These are phyloP conservation scores for Wickerhamomyces bovis DNA, from an alignment of 805 yeast species.

Conservation along the genomic window DNA sequence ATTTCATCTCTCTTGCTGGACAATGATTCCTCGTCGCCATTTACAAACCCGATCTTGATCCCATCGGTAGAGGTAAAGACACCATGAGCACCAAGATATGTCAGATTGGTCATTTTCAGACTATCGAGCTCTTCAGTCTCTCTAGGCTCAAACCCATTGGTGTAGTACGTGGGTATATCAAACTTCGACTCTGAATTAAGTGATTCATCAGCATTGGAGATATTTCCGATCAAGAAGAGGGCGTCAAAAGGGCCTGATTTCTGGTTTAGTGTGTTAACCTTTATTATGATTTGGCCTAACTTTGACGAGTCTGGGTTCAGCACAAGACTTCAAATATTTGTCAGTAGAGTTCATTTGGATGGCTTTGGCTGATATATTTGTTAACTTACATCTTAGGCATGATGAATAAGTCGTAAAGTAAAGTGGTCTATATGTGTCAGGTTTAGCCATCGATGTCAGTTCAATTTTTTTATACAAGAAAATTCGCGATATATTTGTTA, in stretches of 20 bases:
- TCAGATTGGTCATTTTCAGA: slow-evolving; percentile 1
- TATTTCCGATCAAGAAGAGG: slow-evolving; percentile 47
- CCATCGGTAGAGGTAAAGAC: slow-evolving; percentile 37
- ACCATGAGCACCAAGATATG: slow-evolving; percentile 27
- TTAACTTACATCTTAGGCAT: slow-evolving; percentile 15
- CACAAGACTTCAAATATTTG: slow-evolving; percentile 10
- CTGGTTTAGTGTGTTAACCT: slow-evolving; percentile 41
- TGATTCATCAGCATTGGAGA: slow-evolving; percentile 6
- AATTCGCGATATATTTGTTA: too few relatives aligned
- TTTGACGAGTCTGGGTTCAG: slow-evolving; percentile 16
- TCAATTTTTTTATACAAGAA: neutral
- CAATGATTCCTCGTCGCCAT: slow-evolving; percentile 24
- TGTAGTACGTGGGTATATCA: slow-evolving; percentile 18
- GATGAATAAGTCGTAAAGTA: neutral
- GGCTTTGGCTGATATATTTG: neutral
- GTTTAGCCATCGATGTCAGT: neutral
- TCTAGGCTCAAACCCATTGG: slow-evolving; percentile 15
- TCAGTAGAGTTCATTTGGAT: neutral
- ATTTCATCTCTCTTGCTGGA: slow-evolving; percentile 23
- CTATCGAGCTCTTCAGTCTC: slow-evolving; percentile 2
- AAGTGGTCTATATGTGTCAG: neutral
- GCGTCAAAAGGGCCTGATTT: slow-evolving; percentile 66
- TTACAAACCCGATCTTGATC: slow-evolving; percentile 40
- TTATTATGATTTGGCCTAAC: slow-evolving; percentile 31
- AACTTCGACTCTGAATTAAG: slow-evolving; percentile 2